These are phyloP conservation scores for Teunomyces aglyptinius DNA, from an alignment of 805 yeast species.

Conservation along the genomic window DNA sequence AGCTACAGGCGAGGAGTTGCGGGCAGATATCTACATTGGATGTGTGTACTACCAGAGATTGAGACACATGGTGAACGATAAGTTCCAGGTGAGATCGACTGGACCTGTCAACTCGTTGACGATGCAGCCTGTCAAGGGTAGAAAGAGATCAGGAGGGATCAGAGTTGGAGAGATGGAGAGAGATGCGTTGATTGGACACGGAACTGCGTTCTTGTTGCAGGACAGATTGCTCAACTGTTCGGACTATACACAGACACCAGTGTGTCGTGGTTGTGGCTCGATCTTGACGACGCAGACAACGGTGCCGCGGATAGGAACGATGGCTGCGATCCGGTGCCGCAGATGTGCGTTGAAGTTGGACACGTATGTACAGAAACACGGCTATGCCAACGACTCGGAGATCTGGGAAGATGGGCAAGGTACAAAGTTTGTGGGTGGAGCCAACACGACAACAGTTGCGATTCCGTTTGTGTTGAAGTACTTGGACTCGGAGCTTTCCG, in stretches of 20 bases:
- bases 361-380: conserved; percentile 45
- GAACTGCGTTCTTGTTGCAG: conserved; percentile 91
- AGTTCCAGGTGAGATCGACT: conserved; percentile 98
- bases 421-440: conserved; percentile 86
- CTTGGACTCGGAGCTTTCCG: conserved; percentile 90
- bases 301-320: conserved; percentile 86
- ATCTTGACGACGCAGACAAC: conserved; percentile 84
- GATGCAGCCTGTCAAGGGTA: conserved; percentile 99
- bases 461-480: conserved; percentile 95
- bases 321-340: conserved; percentile 80
- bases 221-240: conserved; percentile 94
- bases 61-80: conserved; percentile 99
- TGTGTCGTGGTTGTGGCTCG: conserved; percentile 94
- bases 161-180: conserved; percentile 99
- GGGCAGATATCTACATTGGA: conserved; percentile 95
- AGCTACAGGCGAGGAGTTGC: conserved; percentile 94
- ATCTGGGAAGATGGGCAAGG: conserved; percentile 99
- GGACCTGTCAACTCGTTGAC: conserved; percentile 97
- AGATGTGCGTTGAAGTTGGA: conserved; percentile 80
- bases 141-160: conserved; percentile 98
- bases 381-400: conserved; percentile 61
- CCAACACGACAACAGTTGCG: conserved; percentile 90
- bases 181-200: conserved; percentile 98
- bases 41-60: conserved; percentile 96
- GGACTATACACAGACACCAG: conserved; percentile 87